A percentile compares a stretch with the other conserved stretches of the same genome.
These are phyloP conservation scores for Fusarium sacchari DNA, from an alignment of 2,329 filamentous ascomycete species.

Conservation along the genomic window DNA sequence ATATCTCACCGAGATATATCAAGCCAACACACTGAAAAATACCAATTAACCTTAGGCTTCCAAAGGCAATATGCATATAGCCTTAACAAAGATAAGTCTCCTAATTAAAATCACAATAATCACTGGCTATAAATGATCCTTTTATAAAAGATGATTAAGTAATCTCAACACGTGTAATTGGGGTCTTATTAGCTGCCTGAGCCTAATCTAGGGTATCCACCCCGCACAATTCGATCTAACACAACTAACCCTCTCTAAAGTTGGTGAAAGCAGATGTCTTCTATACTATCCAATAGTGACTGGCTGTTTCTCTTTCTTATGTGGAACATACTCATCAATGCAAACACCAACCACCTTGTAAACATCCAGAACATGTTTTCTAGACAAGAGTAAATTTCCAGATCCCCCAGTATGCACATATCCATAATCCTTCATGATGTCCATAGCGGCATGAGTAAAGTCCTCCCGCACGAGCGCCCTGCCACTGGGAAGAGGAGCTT, in stretches of 20 bases:
- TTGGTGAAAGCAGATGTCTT: neutral
- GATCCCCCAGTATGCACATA: neutral
- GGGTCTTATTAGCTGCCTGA: too few relatives aligned
- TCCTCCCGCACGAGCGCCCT: neutral
- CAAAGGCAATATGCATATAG: too few relatives aligned
- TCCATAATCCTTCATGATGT: neutral
- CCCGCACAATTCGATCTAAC: too few relatives aligned
- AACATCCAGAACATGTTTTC: neutral
- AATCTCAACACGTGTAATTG: too few relatives aligned
- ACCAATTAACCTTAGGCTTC: too few relatives aligned
- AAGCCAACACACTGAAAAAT: too few relatives aligned
- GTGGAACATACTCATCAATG: neutral
- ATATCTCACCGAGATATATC: too few relatives aligned
- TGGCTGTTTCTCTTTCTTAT: fast-evolving
- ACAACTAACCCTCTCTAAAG: fast-evolving
- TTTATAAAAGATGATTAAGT: too few relatives aligned
- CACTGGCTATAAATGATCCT: too few relatives aligned
- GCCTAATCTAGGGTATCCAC: too few relatives aligned
- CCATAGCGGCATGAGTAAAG: neutral
- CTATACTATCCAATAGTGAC: neutral
- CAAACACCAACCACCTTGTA: neutral
- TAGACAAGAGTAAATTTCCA: neutral
- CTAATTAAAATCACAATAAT: too few relatives aligned
- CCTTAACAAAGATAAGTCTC: too few relatives aligned
- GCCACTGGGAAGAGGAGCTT: neutral